A percentile compares a stretch with the other conserved stretches of the same genome.
phyloP scores from a whole-genome alignment of 164 flowering plant species.

The Magnolia sinica region DNA sequence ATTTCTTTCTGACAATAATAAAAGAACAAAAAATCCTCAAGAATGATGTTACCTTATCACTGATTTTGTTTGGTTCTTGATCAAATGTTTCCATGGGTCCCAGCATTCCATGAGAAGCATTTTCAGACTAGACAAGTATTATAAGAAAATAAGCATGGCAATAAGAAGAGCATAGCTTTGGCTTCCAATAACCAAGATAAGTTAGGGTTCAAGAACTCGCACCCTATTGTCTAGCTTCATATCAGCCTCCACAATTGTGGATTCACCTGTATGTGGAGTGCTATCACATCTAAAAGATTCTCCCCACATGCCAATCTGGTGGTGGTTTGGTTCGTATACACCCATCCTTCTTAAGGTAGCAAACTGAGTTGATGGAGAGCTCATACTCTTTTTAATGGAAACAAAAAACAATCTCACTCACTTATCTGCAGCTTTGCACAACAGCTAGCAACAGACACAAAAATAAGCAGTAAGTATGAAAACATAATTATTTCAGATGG shows the following conservation, averaged over 20 bases:
- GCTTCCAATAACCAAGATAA: conserved; percentile 8
- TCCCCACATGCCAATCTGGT: conserved; percentile 75
- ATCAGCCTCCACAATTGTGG: conserved; percentile 44
- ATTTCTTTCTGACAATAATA: not conserved
- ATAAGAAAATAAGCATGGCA: conserved; percentile 2
- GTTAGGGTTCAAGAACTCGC: not conserved
- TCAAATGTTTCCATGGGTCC: conserved; percentile 52
- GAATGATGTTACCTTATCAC: conserved; percentile 55
- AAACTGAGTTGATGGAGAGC: conserved; percentile 66
- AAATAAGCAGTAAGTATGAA: no score
- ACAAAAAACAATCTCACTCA: conserved; percentile 1
- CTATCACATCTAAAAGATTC: conserved; percentile 51
- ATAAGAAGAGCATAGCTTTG: not conserved
- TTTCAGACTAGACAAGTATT: conserved; percentile 59
- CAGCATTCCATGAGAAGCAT: conserved; percentile 53
- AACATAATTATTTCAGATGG: not conserved
- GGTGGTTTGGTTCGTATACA: conserved; percentile 65
- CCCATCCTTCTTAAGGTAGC: conserved; percentile 66
- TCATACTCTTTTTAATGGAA: conserved; percentile 44
- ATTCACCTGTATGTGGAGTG: conserved; percentile 37
- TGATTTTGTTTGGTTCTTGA: conserved; percentile 60
- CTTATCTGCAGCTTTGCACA: conserved; percentile 6
- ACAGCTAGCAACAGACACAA: not conserved
- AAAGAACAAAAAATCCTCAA: not conserved
- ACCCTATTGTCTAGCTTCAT: conserved; percentile 66